Evolutionary conservation across 352 stramenopile species (phyloP).

Genomic region (Globisporangium nodosum): DNA sequence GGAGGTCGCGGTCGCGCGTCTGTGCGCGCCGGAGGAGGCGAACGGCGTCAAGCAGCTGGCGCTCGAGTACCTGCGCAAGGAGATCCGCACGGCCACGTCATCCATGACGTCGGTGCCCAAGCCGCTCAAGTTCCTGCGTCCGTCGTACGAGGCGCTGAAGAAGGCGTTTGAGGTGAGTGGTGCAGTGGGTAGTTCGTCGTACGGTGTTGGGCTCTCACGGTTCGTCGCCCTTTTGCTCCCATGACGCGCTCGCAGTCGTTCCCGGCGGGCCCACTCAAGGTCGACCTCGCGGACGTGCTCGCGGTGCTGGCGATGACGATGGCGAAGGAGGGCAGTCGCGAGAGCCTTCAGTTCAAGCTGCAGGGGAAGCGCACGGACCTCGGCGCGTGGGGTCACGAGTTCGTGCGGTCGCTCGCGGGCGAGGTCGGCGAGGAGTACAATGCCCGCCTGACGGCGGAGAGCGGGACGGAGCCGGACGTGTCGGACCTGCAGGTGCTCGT

Average conservation of each 20-base stretch:
- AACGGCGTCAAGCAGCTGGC: conserved; percentile 81
- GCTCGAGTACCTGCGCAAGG: conserved; percentile 94
- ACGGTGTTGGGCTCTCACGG: not conserved
- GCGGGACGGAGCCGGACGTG: conserved; percentile 58
- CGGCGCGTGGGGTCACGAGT: conserved; percentile 98
- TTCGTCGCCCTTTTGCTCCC: not conserved
- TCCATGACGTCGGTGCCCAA: conserved; percentile 99
- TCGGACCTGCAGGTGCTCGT: conserved; percentile 94
- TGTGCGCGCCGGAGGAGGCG: conserved; percentile 60
- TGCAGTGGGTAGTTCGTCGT: too few species aligned
- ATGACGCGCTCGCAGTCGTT: conserved; percentile 19
- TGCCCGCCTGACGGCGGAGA: conserved; percentile 55
- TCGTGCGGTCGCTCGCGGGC: conserved; percentile 95
- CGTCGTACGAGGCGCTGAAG: conserved; percentile 95
- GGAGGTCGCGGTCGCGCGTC: conserved; percentile 78
- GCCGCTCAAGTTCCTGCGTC: conserved; percentile 98
- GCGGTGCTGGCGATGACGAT: conserved; percentile 98
- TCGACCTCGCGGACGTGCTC: conserved; percentile 83
- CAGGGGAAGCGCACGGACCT: conserved; percentile 88
- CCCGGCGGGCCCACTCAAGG: conserved; percentile 57
- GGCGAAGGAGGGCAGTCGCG: conserved; percentile 89
- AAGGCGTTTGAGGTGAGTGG: conserved; percentile 43
- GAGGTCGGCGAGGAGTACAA: conserved; percentile 96
- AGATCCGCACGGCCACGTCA: conserved; percentile 95
- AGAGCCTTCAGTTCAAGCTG: conserved; percentile 90